Evolutionary conservation across 169 alveolate species (phyloP).

Genomic region (Blepharisma undulans): DNA sequence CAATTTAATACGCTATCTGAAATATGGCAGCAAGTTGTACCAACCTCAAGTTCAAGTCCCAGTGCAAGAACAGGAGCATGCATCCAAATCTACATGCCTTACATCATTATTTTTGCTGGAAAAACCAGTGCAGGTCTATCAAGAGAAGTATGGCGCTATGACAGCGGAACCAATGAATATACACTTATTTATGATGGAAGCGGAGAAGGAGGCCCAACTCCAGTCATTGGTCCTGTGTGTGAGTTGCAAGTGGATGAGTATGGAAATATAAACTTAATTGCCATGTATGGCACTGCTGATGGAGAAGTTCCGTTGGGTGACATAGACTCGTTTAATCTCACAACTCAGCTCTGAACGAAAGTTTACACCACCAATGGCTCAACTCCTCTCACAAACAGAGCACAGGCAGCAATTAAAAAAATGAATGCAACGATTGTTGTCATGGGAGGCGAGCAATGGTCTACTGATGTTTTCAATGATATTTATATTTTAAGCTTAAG

Average conservation of each 20-base stretch:
- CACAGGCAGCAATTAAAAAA: background rate
- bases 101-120: constrained; percentile 19
- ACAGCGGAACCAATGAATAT: background rate
- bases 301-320: background rate
- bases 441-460: background rate
- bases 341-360: background rate
- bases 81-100: background rate
- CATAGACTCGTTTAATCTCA: background rate
- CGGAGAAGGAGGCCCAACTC: background rate
- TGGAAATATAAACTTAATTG: background rate
- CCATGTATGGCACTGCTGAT: constrained; percentile 4
- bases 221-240: background rate
- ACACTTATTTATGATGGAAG: background rate
- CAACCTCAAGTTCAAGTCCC: background rate
- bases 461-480: background rate
- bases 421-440: background rate
- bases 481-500: background rate
- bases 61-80: constrained; percentile 4
- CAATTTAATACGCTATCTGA: background rate
- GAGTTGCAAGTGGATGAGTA: background rate
- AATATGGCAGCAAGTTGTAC: background rate
- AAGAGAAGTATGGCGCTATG: background rate
- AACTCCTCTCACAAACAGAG: background rate
- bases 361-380: background rate
- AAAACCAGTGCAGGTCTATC: constrained; percentile 1